Evolutionary conservation across 441 rosid species (phyloP).

Genomic region (Corymbia calophylla): DNA sequence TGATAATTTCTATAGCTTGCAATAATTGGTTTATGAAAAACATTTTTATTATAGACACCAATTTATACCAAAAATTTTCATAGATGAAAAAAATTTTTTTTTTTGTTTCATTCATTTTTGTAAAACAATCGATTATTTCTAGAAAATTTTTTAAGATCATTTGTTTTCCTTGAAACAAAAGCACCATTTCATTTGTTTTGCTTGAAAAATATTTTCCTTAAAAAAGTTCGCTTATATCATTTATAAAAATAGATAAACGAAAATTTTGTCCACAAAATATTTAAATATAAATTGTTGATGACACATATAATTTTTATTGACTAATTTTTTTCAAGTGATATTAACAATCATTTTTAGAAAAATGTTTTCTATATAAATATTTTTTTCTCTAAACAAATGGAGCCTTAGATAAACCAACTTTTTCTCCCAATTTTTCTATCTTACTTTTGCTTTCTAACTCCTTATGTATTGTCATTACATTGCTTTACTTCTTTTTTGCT

Average conservation of each 20-base stretch:
- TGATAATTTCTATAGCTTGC: accelerated
- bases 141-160: accelerated
- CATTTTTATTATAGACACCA: neutral
- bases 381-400: neutral
- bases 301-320: accelerated
- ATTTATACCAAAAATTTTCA: accelerated
- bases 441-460: too few species aligned
- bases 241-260: too few species aligned
- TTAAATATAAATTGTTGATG: neutral
- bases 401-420: neutral
- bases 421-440: neutral
- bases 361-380: neutral
- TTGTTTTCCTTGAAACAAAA: accelerated
- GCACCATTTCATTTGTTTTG: accelerated
- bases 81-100: too few species aligned
- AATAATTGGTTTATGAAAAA: accelerated
- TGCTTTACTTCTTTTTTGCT: too few species aligned
- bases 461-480: too few species aligned
- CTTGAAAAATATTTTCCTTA: too few species aligned
- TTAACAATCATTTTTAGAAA: accelerated
- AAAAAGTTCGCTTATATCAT: too few species aligned
- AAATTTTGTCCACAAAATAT: too few species aligned
- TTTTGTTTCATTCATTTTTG: too few species aligned
- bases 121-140: accelerated
- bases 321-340: neutral